Evolutionary conservation across 1,284 basidiomycete genomes (phyloP), one percentile per base, ranked within the genome.

Genomic region (Tylopilus orsonianus): DNA sequence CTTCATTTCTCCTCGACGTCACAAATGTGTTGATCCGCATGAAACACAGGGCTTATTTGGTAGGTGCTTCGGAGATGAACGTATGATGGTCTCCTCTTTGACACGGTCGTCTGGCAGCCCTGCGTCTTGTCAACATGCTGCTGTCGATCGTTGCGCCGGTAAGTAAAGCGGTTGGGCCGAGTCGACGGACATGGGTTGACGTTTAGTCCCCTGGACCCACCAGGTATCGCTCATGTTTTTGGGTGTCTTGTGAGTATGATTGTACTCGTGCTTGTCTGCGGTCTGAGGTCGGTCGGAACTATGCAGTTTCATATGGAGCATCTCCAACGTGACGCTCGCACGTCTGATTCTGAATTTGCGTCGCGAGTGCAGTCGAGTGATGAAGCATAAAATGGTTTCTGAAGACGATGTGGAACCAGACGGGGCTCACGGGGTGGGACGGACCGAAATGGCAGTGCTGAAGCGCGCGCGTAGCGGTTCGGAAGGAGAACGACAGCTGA

Each of bases 221-320:
- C 43, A 72, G 66, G n/a, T 49, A 13, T 61, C 60, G 23, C 55
- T 63, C 30, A 38, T 41, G 1, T 62, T 67, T 14, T 30, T 69
- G 36, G 60, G 60, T 39, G 41, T 67, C 45, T 66, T 65, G 70
- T 68, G 19, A 2, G 58, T 60, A 12, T 41, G 37, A 34, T 34
- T 22, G 5, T 29, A 7, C 22, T 9, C 2, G 18, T 41, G n/a
- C 12, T n/a, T 2, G 5, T 1, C 9, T 16, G 7, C 26, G 26
- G 6, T 8, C 32, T 33, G 32, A 33, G 7, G n/a, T 33, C 16
- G n/a, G 12, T 33, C 16, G 16, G 2, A 8, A 18, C 13, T 4
- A n/a, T 26, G 8, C 45, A 76, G 74, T 49, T 70, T 75, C 54
- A 50, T 72, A 8, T 75, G 72, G 71, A 67, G 68, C 42, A 40